Percentiles rank a stretch among this genome's conserved stretches.
These are phyloP conservation scores for Cladophialophora psammophila DNA, from an alignment of 2,329 filamentous ascomycete genomes.

Conservation along the genomic window DNA sequence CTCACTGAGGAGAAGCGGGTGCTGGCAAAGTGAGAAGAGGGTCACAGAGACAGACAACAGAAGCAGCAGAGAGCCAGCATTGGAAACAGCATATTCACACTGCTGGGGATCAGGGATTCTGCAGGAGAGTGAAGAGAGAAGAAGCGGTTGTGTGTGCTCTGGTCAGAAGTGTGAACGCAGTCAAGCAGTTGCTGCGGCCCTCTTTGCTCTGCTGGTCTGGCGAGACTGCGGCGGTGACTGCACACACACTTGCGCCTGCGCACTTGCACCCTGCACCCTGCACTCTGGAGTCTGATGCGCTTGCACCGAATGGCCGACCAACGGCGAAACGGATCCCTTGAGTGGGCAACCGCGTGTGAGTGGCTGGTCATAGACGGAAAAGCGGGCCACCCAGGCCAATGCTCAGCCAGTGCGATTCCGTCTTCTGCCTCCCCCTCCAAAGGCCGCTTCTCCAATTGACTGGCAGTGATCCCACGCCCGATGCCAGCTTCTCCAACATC, in stretches of 20 bases:
- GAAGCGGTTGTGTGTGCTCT: constrained; percentile 19
- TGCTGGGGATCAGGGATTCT: not conserved
- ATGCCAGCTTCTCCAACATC: constrained; percentile 1
- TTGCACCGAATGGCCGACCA: constrained; percentile 11
- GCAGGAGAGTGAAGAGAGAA: constrained; percentile 6
- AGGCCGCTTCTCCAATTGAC: constrained; percentile 17
- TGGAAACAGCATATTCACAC: constrained; percentile 30
- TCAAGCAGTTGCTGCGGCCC: constrained; percentile 3
- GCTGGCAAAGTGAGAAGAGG: not conserved
- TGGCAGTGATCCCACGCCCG: not conserved
- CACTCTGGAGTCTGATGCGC: not conserved
- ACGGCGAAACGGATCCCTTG: not conserved
- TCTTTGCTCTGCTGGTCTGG: constrained; percentile 9
- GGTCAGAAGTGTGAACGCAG: not conserved
- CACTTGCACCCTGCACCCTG: not conserved
- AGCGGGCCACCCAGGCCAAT: constrained; percentile 1
- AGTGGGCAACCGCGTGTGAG: constrained; percentile 11
- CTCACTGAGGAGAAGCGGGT: constrained; percentile 1
- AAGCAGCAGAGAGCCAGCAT: constrained; percentile 21
- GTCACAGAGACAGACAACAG: constrained; percentile 5
- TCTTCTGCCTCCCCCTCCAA: constrained; percentile 12
- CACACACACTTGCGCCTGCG: not conserved
- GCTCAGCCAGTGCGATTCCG: not conserved
- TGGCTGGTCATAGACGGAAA: not conserved
- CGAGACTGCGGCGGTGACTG: constrained; percentile 20